Base-by-base conservation (phyloP, 2,329 filamentous ascomycete species). In the Leptographium procerum region DNA sequence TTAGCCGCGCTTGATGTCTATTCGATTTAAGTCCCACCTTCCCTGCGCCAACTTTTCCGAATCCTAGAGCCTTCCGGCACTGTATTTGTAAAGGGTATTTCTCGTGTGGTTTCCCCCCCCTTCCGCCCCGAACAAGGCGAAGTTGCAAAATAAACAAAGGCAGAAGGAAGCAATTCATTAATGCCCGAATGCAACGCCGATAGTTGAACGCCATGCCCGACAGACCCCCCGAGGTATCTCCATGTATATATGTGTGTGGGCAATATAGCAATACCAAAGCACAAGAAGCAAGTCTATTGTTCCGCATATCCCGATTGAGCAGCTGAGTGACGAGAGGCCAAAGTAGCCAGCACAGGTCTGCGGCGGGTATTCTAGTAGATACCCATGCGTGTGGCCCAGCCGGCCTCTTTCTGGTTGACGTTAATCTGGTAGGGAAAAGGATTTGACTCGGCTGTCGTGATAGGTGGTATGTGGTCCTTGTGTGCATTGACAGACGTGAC, bases 391-490 rank as follows among this genome's bases (percentile, higher is more conserved):
- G 86, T 82, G 54, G 88, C 84, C 89, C 90, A 92, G 56, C 61
- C 60, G 52, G 88, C 85, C 60, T 85, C 80, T 67, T 89, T 89
- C 59, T 89, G 89, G 68, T 95, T 94, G 60, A 97, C 84, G 61
- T 87, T 82, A 68, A 97, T 95, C 71, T 91, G 87, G 72, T 95
- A 97, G 0, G 92, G 92, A 68, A 97, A 99, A 0, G 94, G 92
- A 70, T 97, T 97, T 53, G 88, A 78, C 62, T 92, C 89, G 68
- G 86, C 91, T 26, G 91, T 94, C 10, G 91, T 96, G 66, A 97
- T 97, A 55, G 92, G 94, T 1, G 94, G 94, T 64, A 99, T 97
- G 71, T 97, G 94, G 67, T 95, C 89, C 70, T 95, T 95, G 72
- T 96, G 88, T 56, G 83, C 77, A 73, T 95, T 95, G 66, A 89